These are phyloP conservation scores for Pelargonium fulgidum DNA, from an alignment of 441 rosid species.

Conservation along the genomic window DNA sequence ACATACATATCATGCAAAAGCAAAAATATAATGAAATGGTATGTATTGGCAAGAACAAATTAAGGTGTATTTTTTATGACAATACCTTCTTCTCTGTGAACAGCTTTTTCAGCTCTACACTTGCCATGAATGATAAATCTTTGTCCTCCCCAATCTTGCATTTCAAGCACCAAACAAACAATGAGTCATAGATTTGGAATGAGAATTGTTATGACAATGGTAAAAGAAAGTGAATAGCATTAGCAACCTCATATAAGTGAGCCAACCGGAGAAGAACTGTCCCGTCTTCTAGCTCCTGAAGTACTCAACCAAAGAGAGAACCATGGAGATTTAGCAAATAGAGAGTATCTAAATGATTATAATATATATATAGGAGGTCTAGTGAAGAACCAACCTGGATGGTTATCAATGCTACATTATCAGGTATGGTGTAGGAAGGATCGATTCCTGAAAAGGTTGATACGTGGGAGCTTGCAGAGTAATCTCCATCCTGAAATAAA, in stretches of 20 bases:
- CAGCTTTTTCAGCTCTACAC: conserved; percentile 58
- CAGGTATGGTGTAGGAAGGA: conserved; percentile 53
- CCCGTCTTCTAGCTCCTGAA: conserved; percentile 54
- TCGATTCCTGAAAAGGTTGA: conserved; percentile 50
- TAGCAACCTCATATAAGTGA: conserved; percentile 56
- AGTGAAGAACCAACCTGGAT: conserved; percentile 32
- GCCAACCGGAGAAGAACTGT: conserved; percentile 55
- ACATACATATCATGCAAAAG: neutral
- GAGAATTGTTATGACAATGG: neutral
- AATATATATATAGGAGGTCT: neutral
- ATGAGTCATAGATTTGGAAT: neutral
- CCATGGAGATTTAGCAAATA: neutral
- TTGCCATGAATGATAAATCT: conserved; percentile 60
- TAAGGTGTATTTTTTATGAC: neutral
- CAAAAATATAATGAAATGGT: conserved; percentile 1
- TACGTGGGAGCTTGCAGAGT: conserved; percentile 33
- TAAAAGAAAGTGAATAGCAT: neutral
- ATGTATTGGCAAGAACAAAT: neutral
- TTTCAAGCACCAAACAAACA: conserved; percentile 14
- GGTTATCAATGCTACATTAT: conserved; percentile 49
- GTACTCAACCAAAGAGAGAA: conserved; percentile 5
- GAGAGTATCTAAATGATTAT: no score
- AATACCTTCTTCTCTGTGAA: conserved; percentile 61
- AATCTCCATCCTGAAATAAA: conserved; percentile 43
- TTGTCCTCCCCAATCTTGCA: conserved; percentile 78